Evolutionary conservation across 2,329 filamentous ascomycete genomes (phyloP).

Genomic region (Zymoseptoria crescenta): DNA sequence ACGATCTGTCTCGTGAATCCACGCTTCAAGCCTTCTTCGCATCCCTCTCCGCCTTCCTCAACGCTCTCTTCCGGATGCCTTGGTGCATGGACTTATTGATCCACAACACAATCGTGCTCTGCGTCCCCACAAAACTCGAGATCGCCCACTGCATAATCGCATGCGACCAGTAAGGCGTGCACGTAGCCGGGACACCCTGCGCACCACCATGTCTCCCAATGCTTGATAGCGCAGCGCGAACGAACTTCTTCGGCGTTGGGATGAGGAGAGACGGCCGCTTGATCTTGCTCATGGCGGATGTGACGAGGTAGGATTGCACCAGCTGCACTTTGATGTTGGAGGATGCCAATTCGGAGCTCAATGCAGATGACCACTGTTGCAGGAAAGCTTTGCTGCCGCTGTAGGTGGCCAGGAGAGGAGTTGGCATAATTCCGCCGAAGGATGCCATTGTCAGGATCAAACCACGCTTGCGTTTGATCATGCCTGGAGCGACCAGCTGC

Average conservation of each 20-base stretch:
- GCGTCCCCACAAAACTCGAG: constrained; percentile 51
- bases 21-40: constrained; percentile 53
- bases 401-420: constrained; percentile 88
- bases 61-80: constrained; percentile 70
- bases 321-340: constrained; percentile 84
- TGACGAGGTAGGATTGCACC: constrained; percentile 85
- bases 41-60: constrained; percentile 77
- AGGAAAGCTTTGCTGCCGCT: constrained; percentile 97
- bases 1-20: background rate
- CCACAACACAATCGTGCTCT: constrained; percentile 49
- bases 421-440: constrained; percentile 86
- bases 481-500: constrained; percentile 72
- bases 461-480: constrained; percentile 75
- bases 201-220: constrained; percentile 70
- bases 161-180: constrained; percentile 90
- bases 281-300: constrained; percentile 95
- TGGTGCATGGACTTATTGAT: constrained; percentile 67
- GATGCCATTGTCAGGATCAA: constrained; percentile 96
- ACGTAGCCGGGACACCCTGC: constrained; percentile 72
- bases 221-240: constrained; percentile 68
- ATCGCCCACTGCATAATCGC: constrained; percentile 80
- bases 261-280: constrained; percentile 69
- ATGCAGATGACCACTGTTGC: constrained; percentile 85
- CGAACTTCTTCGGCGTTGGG: constrained; percentile 75
- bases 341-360: constrained; percentile 73